phyloP scores from a whole-genome alignment of 805 yeast species.

The Candida mattraensis region DNA sequence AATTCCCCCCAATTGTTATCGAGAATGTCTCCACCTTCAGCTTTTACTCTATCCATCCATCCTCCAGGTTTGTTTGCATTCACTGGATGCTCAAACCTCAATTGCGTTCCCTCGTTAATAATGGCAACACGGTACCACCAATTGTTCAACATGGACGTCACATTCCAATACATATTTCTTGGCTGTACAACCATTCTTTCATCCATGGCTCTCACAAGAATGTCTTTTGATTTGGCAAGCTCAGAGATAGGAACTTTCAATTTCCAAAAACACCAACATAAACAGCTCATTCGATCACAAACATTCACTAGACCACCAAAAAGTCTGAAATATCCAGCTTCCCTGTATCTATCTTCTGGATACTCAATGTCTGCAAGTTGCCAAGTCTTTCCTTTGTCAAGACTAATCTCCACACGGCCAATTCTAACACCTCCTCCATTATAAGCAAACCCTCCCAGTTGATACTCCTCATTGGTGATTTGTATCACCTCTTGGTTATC shows the following conservation, averaged over 20 bases:
- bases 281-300: conserved; percentile 32
- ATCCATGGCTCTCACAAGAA: conserved; percentile 38
- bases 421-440: conserved; percentile 38
- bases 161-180: conserved; percentile 39
- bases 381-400: conserved; percentile 36
- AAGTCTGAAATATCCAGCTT: conserved; percentile 31
- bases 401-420: conserved; percentile 35
- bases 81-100: conserved; percentile 31
- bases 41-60: conserved; percentile 39
- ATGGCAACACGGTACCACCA: conserved; percentile 39
- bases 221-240: conserved; percentile 26
- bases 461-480: conserved; percentile 18
- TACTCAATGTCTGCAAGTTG: conserved; percentile 30
- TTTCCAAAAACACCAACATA: conserved; percentile 39
- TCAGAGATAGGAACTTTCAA: conserved; percentile 23
- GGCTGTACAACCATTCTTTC: conserved; percentile 37
- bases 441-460: conserved; percentile 36
- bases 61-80: conserved; percentile 31
- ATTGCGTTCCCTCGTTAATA: conserved; percentile 11
- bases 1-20: conserved; percentile 35
- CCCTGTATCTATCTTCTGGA: conserved; percentile 35
- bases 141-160: conserved; percentile 37
- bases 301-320: conserved; percentile 37
- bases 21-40: conserved; percentile 32
- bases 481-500: conserved; percentile 28